phyloP scores from a whole-genome alignment of 2,329 filamentous ascomycete genomes.

The Fusarium marasasianum region DNA sequence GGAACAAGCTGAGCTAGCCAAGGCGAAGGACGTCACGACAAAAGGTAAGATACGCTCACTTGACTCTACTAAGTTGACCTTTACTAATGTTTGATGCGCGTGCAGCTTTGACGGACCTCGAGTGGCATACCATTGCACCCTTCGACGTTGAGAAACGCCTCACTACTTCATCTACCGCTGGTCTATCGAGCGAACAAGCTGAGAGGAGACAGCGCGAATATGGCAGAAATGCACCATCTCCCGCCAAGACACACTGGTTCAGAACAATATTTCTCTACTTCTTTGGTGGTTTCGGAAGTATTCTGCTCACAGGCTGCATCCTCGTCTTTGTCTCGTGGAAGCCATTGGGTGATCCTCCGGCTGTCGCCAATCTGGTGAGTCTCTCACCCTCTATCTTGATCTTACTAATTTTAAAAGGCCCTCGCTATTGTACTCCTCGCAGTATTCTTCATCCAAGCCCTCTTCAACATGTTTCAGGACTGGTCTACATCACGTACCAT shows the following conservation, averaged over 20 bases:
- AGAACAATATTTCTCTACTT: slow-evolving; percentile 10
- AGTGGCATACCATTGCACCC: neutral
- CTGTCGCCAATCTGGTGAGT: neutral
- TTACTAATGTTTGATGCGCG: fast-evolving
- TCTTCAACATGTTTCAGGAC: slow-evolving; percentile 15
- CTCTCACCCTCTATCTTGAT: no score
- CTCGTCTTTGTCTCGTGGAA: slow-evolving; percentile 13
- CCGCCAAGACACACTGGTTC: slow-evolving; percentile 5
- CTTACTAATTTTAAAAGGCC: neutral
- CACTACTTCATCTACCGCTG: neutral
- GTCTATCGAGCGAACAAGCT: neutral
- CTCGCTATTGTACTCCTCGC: slow-evolving; percentile 1
- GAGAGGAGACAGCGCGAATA: neutral
- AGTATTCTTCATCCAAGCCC: neutral
- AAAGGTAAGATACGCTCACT: neutral
- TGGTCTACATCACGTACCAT: slow-evolving; percentile 16
- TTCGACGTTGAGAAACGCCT: slow-evolving; percentile 9
- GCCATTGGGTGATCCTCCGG: neutral
- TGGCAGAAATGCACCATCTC: slow-evolving; percentile 4
- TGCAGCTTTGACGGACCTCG: neutral
- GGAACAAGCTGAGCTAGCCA: neutral
- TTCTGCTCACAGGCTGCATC: neutral
- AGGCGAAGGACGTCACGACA: neutral
- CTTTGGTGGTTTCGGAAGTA: slow-evolving; percentile 10
- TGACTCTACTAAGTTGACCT: neutral